Base-by-base conservation (phyloP, 768 basidiomycete species). In the Russula sp. region DNA sequence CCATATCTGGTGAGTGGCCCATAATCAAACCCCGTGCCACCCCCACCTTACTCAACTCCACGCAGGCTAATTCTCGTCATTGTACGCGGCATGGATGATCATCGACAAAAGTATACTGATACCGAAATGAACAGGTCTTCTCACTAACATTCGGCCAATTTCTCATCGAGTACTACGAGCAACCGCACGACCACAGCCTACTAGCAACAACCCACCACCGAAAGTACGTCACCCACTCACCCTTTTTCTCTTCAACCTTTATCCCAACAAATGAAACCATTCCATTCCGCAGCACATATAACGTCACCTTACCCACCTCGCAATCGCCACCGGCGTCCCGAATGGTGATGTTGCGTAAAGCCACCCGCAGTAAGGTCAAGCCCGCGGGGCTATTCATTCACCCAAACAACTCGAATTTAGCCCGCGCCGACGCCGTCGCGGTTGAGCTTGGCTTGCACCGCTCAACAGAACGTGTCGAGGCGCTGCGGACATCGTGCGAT, bases 371-470 rank as follows among this genome's bases (percentile, higher is more conserved):
- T 16, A 83, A 76, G 72, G 79, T 83, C 2, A 81, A 81, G 59
- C 69, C 69, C 3, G 68, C 64, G 13, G 74, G 71, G 42, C 83
- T 88, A 57, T 83, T 83, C 68, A 87, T 88, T 56, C 86, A 88
- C 69, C 86, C 88, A 2, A 73, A 73, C 49, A 72, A 84, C 49
- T 87, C 85, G 42, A 87, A 87, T 70, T 69, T 86, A 65, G 85
- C 85, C 7, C 84, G 87, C 40, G 87, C 87, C 3, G 86, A 88
- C 63, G 84, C 81, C 10, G 79, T 75, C n/a, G 84, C 84, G 0
- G 72, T 81, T 52, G 79, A 83, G 68, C 74, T 85, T 36, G 86
- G 84, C 26, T 64, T 86, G 20, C 73, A 73, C 3, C 77, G 79
- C 24, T 78, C 81, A 62, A 80, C 82, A 9, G 81, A 84, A 40